These are phyloP conservation scores for Leccinellum luteum DNA, from an alignment of 768 basidiomycete species.

Conservation along the genomic window DNA sequence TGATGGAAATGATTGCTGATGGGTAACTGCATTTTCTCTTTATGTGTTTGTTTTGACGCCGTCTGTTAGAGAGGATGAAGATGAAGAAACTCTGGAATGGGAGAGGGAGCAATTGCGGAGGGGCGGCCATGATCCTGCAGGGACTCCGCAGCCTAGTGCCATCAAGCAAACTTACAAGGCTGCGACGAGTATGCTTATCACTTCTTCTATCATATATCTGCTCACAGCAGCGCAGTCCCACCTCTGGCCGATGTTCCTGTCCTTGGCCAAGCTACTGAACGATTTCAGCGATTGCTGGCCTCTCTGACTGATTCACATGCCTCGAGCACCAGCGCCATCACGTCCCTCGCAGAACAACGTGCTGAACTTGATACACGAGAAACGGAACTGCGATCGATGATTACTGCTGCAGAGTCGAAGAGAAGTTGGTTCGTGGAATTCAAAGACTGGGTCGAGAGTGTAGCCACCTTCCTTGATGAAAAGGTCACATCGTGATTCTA, in stretches of 20 bases:
- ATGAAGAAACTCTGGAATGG: constrained; percentile 85
- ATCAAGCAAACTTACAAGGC: constrained; percentile 65
- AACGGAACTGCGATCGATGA: constrained; percentile 70
- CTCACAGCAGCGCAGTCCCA: constrained; percentile 54
- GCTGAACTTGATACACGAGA: constrained; percentile 64
- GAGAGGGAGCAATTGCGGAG: constrained; percentile 79
- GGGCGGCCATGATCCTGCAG: constrained; percentile 55
- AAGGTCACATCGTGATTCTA: constrained; percentile 51
- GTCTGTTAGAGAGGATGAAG: constrained; percentile 62
- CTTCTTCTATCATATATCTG: constrained; percentile 2
- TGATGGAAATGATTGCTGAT: constrained; percentile 80
- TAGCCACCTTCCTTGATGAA: constrained; percentile 85
- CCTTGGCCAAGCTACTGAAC: constrained; percentile 57
- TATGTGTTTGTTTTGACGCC: background rate
- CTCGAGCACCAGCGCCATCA: constrained; percentile 53
- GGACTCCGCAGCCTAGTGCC: constrained; percentile 33
- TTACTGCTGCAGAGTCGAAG: constrained; percentile 72
- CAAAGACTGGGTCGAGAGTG: constrained; percentile 75
- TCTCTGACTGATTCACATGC: constrained; percentile 68
- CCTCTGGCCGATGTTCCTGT: constrained; percentile 58
- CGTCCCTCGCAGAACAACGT: constrained; percentile 60
- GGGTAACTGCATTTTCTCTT: constrained; percentile 48
- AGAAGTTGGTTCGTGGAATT: constrained; percentile 79
- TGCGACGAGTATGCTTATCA: constrained; percentile 55
- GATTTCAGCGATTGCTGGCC: constrained; percentile 58